Base-by-base conservation (phyloP, 2,329 filamentous ascomycete genomes). In the Hymenoscyphus linearis region DNA sequence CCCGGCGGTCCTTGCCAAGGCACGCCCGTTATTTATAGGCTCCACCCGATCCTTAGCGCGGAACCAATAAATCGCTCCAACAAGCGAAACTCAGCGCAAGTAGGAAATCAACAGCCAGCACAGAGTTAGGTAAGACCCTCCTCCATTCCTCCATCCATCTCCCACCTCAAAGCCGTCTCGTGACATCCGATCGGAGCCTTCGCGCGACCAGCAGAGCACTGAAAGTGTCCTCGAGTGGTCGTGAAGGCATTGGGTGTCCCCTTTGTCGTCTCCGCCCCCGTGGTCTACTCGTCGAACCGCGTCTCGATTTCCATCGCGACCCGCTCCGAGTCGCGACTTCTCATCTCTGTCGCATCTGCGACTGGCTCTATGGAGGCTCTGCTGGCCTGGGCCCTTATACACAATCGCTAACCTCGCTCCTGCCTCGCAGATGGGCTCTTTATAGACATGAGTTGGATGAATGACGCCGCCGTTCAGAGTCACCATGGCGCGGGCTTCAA, bases 361-460 rank as follows among this genome's bases (percentile, higher is more conserved):
- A 44, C 27, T 34, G 64, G 58, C 56, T 60, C 60, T 69, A 62
- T 62, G 62, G 66, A 66, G 64, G 57, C 64, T 62, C 59, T 25
- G 35, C 58, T 64, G 56, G 50, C 18, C 40, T 22, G 40, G 40
- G 7, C 18, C 12, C n/a, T 18, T 25, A 13, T 47, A 47, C 40
- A 22, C 40, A 47, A 47, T 66, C 62, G 69, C 72, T 74, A 63
- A 74, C 71, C 47, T 62, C 53, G 60, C 61, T 59, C 65, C 65
- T 61, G 64, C 53, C 55, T 61, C 60, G 66, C 67, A 74, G 71
- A 74, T 74, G 72, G 71, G 70, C 78, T 74, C 72, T 71, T 73
- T 74, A 75, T 76, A 77, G 82, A 82, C 79, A 87, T 88, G 85
- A 87, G 82, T 79, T 88, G 85, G 85, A 86, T 87, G 81, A 88